Evolutionary conservation across 768 basidiomycete genomes (phyloP), one percentile per base, ranked within the genome.

Genomic region (Mycena amicta): DNA sequence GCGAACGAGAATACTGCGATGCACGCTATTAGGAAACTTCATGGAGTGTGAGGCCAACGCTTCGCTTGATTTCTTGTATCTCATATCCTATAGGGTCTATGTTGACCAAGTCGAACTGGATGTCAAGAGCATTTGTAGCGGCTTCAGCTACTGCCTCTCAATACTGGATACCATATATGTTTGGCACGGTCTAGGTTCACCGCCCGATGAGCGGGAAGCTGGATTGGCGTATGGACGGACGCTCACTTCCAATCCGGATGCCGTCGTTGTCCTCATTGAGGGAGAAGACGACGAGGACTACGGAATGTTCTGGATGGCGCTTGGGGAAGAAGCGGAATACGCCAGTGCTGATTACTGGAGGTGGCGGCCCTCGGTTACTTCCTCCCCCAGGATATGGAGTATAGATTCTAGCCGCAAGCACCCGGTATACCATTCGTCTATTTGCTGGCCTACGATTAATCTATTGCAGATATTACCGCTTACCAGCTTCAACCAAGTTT

Each of bases 261-360:
- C 67, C 16, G 72, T 86, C 20, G 72, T 82, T 5, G 87, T 90
- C 60, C 78, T 93, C 8, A 60, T 71, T 1, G 90, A 93, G 65
- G 83, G 84, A n/a, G 82, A 83, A 64, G 80, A 79, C 52, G 87
- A 88, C 39, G 66, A 72, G 23, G 76, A 78, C 16, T 87, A 92
- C 53, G 89, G 92, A 58, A 85, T 92, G 82, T 92, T 94, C 68
- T 92, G 92, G 89, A 86, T 90, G 84, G 81, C 90, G 33, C 77
- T 93, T 2, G 92, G 92, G n/a, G 83, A 90, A 23, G 80, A 84
- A 2, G 53, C 50, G 8, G 81, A 81, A 2, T 92, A 86, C 68
- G 90, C 90, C 3, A 85, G 81, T 41, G 92, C 92, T 1, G 84
- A 93, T 63, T 88, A 93, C 69, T 94, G 92, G 92, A 82, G 70